Conservation (phyloP, 352 stramenopile species). For the Phytophthora brassicae region DNA sequence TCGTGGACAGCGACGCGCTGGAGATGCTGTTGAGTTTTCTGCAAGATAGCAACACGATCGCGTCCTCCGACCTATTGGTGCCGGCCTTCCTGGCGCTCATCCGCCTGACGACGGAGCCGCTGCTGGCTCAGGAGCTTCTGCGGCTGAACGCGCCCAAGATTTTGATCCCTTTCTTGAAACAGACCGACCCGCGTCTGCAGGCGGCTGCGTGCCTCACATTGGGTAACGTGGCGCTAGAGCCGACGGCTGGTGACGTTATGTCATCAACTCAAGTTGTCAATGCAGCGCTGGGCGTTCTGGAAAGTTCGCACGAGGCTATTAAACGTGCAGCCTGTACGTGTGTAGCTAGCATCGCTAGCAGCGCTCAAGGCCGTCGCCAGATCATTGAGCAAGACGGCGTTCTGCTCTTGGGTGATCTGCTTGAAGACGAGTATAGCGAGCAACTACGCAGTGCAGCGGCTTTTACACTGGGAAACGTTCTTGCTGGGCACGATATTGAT, state of each 20-base stretch:
- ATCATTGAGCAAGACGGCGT: constrained; percentile 54
- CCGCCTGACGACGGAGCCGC: constrained; percentile 48
- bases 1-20: constrained; percentile 61
- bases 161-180: constrained; percentile 45
- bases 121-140: constrained; percentile 58
- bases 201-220: constrained; percentile 61
- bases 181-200: constrained; percentile 59
- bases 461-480: constrained; percentile 69
- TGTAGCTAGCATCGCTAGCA: constrained; percentile 55
- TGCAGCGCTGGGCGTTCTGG: constrained; percentile 44
- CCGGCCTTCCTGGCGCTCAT: constrained; percentile 70
- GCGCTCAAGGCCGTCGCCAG: constrained; percentile 37
- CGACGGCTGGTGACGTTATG: constrained; percentile 28
- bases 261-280: constrained; percentile 41
- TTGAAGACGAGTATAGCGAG: constrained; percentile 58
- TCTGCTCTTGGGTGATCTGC: constrained; percentile 42
- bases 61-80: constrained; percentile 55
- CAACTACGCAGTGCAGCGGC: constrained; percentile 53
- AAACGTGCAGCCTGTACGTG: constrained; percentile 54
- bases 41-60: constrained; percentile 47
- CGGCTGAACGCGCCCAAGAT: constrained; percentile 45
- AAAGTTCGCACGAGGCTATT: constrained; percentile 62
- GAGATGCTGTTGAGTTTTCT: constrained; percentile 49
- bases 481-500: constrained; percentile 57
- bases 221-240: constrained; percentile 64